Evolutionary conservation across 768 basidiomycete genomes (phyloP).

Genomic region (Termitomyces sp.): DNA sequence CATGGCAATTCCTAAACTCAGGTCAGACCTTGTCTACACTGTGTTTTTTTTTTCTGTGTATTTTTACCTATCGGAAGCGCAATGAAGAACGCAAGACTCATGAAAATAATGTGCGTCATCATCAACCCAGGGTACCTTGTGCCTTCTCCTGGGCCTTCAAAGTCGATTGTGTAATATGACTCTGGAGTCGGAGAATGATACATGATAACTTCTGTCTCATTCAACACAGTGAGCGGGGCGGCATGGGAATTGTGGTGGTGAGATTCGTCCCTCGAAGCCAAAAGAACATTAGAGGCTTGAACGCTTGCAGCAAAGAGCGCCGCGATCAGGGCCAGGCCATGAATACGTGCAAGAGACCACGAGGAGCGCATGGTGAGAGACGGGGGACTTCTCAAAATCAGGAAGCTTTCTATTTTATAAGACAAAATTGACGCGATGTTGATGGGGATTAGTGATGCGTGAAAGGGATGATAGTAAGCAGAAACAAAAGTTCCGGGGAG

Average conservation of each 20-base stretch:
- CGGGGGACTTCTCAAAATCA: conserved; percentile 2
- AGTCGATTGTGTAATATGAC: conserved; percentile 81
- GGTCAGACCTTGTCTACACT: not conserved
- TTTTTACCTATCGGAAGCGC: conserved; percentile 68
- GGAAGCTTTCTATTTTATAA: conserved; percentile 5
- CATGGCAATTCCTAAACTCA: conserved; percentile 61
- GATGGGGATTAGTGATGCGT: conserved; percentile 5
- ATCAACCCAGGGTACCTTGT: conserved; percentile 65
- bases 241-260: conserved; percentile 47
- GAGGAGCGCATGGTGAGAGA: conserved; percentile 12
- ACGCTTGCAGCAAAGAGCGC: conserved; percentile 12
- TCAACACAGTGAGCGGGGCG: conserved; percentile 53
- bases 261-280: conserved; percentile 22
- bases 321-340: conserved; percentile 5
- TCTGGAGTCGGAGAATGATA: conserved; percentile 67
- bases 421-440: not conserved
- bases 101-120: conserved; percentile 63
- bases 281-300: conserved; percentile 13
- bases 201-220: conserved; percentile 69
- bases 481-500: conserved; percentile 2
- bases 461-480: conserved; percentile 8
- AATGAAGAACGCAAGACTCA: conserved; percentile 78
- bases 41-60: not conserved
- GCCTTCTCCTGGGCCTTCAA: conserved; percentile 42
- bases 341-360: conserved; percentile 3